Conservation (phyloP, 2,329 filamentous ascomycete species). For the Fusarium dimerum region DNA sequence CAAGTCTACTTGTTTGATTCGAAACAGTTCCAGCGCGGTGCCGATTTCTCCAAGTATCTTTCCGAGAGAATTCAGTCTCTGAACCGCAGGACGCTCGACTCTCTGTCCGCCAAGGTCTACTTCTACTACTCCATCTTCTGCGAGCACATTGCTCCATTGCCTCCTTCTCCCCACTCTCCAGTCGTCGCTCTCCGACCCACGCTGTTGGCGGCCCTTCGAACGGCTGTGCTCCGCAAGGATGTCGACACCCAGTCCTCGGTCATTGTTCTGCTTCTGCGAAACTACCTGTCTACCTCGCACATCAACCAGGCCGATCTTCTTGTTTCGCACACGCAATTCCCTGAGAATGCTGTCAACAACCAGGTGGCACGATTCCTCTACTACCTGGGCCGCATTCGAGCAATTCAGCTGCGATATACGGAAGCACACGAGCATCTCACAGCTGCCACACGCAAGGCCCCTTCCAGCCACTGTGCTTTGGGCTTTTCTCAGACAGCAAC, state of each 20-base stretch:
- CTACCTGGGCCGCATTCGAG: constrained; percentile 94
- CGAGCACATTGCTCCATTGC: constrained; percentile 84
- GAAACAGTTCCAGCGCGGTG: constrained; percentile 77
- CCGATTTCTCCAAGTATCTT: constrained; percentile 80
- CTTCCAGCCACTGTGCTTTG: constrained; percentile 82
- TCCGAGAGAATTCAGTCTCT: constrained; percentile 82
- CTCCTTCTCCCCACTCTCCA: constrained; percentile 85
- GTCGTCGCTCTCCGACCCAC: constrained; percentile 84
- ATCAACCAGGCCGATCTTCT: constrained; percentile 96
- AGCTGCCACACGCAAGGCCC: constrained; percentile 92
- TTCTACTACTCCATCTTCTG: constrained; percentile 97
- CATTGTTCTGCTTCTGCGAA: constrained; percentile 90
- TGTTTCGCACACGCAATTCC: constrained; percentile 94
- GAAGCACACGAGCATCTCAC: constrained; percentile 94
- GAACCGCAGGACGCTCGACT: constrained; percentile 93
- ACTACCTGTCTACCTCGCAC: constrained; percentile 94
- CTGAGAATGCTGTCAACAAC: constrained; percentile 92
- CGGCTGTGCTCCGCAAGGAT: constrained; percentile 95
- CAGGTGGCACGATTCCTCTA: constrained; percentile 97
- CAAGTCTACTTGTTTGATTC: constrained; percentile 89
- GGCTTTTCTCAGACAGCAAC: constrained; percentile 96
- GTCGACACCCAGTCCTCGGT: constrained; percentile 96
- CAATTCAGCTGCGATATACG: constrained; percentile 95
- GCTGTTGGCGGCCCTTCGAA: constrained; percentile 84
- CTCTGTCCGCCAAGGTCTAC: constrained; percentile 91